Base-by-base conservation (phyloP, 83 land plant genomes). In the Picea abies region DNA sequence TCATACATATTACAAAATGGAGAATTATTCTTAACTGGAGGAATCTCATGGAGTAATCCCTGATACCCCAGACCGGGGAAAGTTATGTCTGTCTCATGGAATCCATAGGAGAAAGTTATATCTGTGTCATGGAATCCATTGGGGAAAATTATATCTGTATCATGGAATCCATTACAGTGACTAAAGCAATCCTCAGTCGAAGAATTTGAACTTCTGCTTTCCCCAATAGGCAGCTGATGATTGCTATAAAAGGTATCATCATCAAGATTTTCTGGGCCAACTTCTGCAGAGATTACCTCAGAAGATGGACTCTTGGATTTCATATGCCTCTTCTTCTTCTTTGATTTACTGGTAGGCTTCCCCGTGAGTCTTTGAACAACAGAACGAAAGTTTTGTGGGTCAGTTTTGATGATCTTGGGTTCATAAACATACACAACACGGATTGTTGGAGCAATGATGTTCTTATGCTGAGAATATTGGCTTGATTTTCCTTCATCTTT, bases 1-100 rank as follows among this genome's bases (percentile, higher is more conserved):
- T 49, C 78, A 22, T n/a, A 75, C 60, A 47, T 47, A 15, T 73
- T 73, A 39, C 58, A 73, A 41, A 73, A 73, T 75, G 78, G 29
- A 75, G 60, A 75, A 47, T 11, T 75, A 47, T 75, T 47, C 29
- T 9, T 75, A 14, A 75, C 29, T n/a, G 49, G 16, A 75, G 78
- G 78, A 41, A 75, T 75, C 49, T 49, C 78, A 11, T 49, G 22
- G 12, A 47, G 26, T 47, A 56, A 75, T 75, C 29, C 29, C 7
- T n/a, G 5, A 75, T 47, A n/a, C 22, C 8, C n/a, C 12, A 71
- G 52, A 41, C 52, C 25, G 3, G 76, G 25, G 14, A 75, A 75
- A 75, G 22, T 23, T 10, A 47, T 22, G 15, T 56, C 78, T 25
- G 12, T 20, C 60, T 75, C 49, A 9, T 10, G 7, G 17, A 44